These are phyloP conservation scores for Ailanthus altissimus DNA, from an alignment of 345 rosid genomes.

Conservation along the genomic window DNA sequence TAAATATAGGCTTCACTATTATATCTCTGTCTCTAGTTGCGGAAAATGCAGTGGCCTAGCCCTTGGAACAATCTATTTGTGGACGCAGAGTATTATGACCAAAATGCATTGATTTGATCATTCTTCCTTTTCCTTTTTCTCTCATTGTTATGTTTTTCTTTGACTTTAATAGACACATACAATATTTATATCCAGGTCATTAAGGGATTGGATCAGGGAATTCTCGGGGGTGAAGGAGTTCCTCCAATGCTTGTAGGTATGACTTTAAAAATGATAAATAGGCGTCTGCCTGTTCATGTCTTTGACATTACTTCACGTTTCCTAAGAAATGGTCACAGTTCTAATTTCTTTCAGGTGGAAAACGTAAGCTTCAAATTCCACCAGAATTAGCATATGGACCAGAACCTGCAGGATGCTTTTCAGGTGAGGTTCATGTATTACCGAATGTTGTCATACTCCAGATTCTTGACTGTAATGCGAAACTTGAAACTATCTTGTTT, in stretches of 20 bases:
- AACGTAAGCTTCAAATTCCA: slow-evolving; percentile 86
- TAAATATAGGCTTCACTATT: background rate
- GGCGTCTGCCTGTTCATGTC: background rate
- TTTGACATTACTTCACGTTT: slow-evolving; percentile 1
- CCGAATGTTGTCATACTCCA: background rate
- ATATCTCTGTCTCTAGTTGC: background rate
- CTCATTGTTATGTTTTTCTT: background rate
- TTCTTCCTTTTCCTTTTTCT: background rate
- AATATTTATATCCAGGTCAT: slow-evolving; percentile 58
- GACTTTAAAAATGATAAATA: slow-evolving; percentile 14
- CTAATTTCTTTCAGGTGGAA: slow-evolving; percentile 55
- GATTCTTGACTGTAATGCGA: background rate
- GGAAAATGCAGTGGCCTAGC: background rate
- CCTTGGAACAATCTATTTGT: background rate
- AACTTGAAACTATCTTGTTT: background rate
- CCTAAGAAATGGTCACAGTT: background rate
- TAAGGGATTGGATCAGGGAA: slow-evolving; percentile 90
- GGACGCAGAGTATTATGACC: background rate
- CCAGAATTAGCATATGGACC: slow-evolving; percentile 91
- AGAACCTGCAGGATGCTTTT: slow-evolving; percentile 96
- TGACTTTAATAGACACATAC: background rate
- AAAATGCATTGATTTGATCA: background rate
- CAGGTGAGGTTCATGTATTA: slow-evolving; percentile 46
- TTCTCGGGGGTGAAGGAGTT: slow-evolving; percentile 87
- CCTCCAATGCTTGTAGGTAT: slow-evolving; percentile 88